These are phyloP conservation scores for Chaetoscypha palmicola DNA, from an alignment of 2,329 filamentous ascomycete genomes.

Conservation along the genomic window DNA sequence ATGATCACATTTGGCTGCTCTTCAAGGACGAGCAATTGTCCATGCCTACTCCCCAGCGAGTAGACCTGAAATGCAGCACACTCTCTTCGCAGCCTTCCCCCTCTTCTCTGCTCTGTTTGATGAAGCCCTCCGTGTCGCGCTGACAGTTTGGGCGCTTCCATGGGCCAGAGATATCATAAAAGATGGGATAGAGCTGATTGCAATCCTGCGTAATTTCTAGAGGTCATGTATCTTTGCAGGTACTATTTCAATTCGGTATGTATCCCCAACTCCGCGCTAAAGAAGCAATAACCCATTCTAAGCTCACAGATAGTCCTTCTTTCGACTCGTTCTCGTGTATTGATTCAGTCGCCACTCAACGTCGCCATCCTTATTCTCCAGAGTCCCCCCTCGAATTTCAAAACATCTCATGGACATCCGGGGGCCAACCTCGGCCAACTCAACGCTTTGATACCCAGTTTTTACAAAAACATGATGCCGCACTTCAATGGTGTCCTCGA, in stretches of 20 bases:
- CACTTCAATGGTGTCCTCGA: constrained; percentile 89
- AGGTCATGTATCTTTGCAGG: constrained; percentile 5
- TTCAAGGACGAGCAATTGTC: no score
- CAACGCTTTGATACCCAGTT: constrained; percentile 83
- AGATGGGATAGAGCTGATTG: no score
- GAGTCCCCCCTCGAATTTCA: constrained; percentile 82
- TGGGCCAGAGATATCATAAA: no score
- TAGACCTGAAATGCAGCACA: no score
- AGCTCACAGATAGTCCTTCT: constrained; percentile 85
- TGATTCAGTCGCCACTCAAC: constrained; percentile 95
- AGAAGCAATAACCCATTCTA: constrained; percentile 17
- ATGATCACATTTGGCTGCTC: no score
- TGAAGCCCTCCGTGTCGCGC: no score
- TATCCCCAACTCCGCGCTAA: constrained; percentile 32
- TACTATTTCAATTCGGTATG: constrained; percentile 15
- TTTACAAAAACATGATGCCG: constrained; percentile 91
- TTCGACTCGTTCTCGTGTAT: constrained; percentile 86
- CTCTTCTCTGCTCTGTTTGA: no score
- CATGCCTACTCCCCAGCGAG: no score
- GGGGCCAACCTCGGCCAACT: constrained; percentile 83
- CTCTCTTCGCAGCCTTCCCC: no score
- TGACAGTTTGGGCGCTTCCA: no score
- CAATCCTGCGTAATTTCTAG: background rate
- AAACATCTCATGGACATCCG: constrained; percentile 97
- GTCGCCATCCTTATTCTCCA: constrained; percentile 93